Conservation (phyloP, 2,329 filamentous ascomycete species). For the Aspergillus piperis region DNA sequence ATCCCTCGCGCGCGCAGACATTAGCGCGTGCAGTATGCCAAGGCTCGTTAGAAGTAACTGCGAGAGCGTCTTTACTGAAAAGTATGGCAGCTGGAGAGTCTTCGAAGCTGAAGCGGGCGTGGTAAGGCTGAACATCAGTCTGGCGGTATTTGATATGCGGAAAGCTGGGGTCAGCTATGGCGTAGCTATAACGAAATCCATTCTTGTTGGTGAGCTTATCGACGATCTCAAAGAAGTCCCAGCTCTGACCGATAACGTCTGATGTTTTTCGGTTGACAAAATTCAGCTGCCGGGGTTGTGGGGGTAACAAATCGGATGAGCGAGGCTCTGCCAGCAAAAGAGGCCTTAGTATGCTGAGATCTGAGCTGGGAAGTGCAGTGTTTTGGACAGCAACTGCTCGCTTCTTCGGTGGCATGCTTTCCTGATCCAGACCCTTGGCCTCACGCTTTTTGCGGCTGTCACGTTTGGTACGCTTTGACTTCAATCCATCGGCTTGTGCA, state of each 20-base stretch:
- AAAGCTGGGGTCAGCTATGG: conserved; percentile 85
- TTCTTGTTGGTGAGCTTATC: conserved; percentile 64
- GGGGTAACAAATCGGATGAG: conserved; percentile 39
- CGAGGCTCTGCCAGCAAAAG: conserved; percentile 43
- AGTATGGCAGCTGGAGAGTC: conserved; percentile 84
- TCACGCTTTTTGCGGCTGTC: conserved; percentile 48
- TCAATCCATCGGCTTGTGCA: conserved; percentile 31
- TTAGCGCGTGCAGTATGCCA: conserved; percentile 91
- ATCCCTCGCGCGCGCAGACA: conserved; percentile 82
- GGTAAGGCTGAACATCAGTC: conserved; percentile 81
- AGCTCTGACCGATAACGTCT: conserved; percentile 35
- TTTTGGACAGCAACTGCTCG: conserved; percentile 31
- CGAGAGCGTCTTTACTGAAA: conserved; percentile 72
- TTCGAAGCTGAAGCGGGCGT: conserved; percentile 85
- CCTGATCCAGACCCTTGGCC: conserved; percentile 44
- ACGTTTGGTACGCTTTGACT: conserved; percentile 45
- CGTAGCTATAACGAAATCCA: conserved; percentile 84
- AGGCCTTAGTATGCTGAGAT: conserved; percentile 44
- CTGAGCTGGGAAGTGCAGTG: conserved; percentile 39
- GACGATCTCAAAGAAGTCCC: conserved; percentile 47
- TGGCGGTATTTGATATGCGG: conserved; percentile 88
- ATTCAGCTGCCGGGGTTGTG: conserved; percentile 44
- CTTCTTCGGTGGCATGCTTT: conserved; percentile 40
- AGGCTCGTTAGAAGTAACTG: conserved; percentile 87
- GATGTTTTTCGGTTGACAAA: conserved; percentile 40